Conservation (phyloP, 1,139 yeast genomes). For the Diutina pseudorugosa region DNA sequence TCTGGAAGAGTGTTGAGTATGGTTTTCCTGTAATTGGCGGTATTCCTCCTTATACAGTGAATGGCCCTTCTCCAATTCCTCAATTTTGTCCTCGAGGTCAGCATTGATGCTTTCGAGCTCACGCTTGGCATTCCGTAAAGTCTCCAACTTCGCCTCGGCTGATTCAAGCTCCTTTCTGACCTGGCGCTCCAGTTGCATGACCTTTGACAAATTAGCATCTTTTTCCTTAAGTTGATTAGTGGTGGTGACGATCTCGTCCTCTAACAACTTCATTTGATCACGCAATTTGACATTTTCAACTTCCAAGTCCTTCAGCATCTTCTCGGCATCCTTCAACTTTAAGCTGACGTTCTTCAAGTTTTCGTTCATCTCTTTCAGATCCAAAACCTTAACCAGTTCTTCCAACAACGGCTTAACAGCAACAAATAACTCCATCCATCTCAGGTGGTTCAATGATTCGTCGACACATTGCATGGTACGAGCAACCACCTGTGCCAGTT, state of each 20-base stretch:
- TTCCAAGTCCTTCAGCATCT: conserved; percentile 11
- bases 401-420: conserved; percentile 68
- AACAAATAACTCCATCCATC: conserved; percentile 72
- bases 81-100: conserved; percentile 8
- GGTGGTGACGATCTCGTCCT: conserved; percentile 20
- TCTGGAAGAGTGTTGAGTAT: background rate
- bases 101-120: conserved; percentile 13
- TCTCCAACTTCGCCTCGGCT: conserved; percentile 7
- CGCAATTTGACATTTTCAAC: conserved; percentile 13
- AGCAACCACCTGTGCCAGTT: conserved; percentile 62
- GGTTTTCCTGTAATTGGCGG: background rate
- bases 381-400: conserved; percentile 49
- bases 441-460: conserved; percentile 22
- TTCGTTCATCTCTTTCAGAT: conserved; percentile 44
- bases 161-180: conserved; percentile 9
- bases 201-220: conserved; percentile 14
- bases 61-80: conserved; percentile 4
- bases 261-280: conserved; percentile 41
- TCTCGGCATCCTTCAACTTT: conserved; percentile 27
- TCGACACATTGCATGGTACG: conserved; percentile 47
- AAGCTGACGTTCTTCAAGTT: conserved; percentile 23
- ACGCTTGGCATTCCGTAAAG: conserved; percentile 11
- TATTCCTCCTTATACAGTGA: background rate
- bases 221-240: conserved; percentile 17
- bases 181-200: conserved; percentile 15